Percentiles rank a stretch among this genome's conserved stretches.
These are phyloP conservation scores for Phanerochaete sordida DNA, from an alignment of 768 basidiomycete species.

Conservation along the genomic window DNA sequence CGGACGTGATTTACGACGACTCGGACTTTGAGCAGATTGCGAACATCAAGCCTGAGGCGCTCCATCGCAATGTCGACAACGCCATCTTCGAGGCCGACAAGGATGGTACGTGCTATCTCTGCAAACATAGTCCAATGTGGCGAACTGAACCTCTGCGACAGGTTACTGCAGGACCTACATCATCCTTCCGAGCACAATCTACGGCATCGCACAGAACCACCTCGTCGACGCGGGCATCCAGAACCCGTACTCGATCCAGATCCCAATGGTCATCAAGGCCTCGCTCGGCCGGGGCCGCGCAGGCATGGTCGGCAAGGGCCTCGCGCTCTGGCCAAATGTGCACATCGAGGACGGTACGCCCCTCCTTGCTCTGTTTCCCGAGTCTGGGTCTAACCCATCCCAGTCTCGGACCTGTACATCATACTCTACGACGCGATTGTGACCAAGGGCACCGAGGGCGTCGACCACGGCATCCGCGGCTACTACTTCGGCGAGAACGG, in stretches of 20 bases:
- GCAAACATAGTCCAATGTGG: conserved; percentile 22
- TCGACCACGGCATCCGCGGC: conserved; percentile 29
- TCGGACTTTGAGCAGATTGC: conserved; percentile 40
- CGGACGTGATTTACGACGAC: conserved; percentile 44
- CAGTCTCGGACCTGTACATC: conserved; percentile 30
- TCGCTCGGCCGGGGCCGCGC: conserved; percentile 43
- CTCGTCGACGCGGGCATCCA: conserved; percentile 49
- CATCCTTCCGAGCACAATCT: conserved; percentile 54
- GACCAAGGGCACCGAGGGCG: conserved; percentile 13
- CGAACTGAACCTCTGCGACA: conserved; percentile 40
- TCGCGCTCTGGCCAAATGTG: conserved; percentile 58
- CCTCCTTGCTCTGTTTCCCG: not conserved
- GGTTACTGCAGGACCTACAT: conserved; percentile 51
- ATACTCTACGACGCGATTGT: conserved; percentile 35
- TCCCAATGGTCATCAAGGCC: conserved; percentile 43
- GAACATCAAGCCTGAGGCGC: conserved; percentile 38
- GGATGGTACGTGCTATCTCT: conserved; percentile 31
- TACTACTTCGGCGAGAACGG: conserved; percentile 28
- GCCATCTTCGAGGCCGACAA: conserved; percentile 42
- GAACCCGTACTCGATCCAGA: conserved; percentile 48
- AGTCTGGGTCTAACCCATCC: not conserved
- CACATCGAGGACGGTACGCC: conserved; percentile 48
- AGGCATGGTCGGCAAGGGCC: conserved; percentile 53
- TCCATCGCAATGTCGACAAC: conserved; percentile 48
- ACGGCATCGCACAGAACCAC: conserved; percentile 44